phyloP scores from a whole-genome alignment of 306 rosid species.

The Inga laurina region DNA sequence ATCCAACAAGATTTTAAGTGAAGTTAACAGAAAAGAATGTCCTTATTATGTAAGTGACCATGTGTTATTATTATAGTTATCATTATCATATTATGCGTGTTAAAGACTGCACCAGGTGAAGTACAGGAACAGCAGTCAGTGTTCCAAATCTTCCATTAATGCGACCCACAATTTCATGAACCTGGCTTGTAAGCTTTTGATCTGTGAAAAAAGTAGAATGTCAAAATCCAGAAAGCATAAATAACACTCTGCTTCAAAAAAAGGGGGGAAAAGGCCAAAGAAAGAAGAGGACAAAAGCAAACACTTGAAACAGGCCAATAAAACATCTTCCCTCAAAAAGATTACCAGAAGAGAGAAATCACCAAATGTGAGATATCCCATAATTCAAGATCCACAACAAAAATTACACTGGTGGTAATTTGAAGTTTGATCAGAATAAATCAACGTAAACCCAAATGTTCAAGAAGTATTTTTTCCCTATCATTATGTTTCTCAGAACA shows the following conservation, averaged over 20 bases:
- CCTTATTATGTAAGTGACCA: neutral
- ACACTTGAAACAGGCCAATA: slow-evolving; percentile 7
- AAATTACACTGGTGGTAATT: neutral
- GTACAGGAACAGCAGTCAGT: slow-evolving; percentile 78
- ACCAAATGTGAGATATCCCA: neutral
- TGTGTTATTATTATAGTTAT: neutral
- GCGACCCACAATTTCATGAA: slow-evolving; percentile 93
- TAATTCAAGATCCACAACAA: slow-evolving; percentile 14
- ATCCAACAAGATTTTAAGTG: neutral
- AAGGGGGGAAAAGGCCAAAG: neutral
- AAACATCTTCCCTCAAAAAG: slow-evolving; percentile 1
- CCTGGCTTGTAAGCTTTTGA: slow-evolving; percentile 92
- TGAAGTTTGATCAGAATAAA: slow-evolving; percentile 13
- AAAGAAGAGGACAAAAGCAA: slow-evolving; percentile 19
- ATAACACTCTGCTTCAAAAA: neutral
- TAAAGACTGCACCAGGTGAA: slow-evolving; percentile 67
- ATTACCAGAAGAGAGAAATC: neutral
- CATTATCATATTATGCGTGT: slow-evolving; percentile 14
- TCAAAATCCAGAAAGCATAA: slow-evolving; percentile 14
- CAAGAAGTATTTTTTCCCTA: neutral
- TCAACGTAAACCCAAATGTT: slow-evolving; percentile 1
- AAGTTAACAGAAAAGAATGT: neutral
- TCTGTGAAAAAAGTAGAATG: slow-evolving; percentile 53
- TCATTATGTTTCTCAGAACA: neutral
- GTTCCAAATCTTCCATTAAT: slow-evolving; percentile 89